Conservation (phyloP, 1,284 basidiomycete genomes). For the Anthracocystis walkeri region DNA sequence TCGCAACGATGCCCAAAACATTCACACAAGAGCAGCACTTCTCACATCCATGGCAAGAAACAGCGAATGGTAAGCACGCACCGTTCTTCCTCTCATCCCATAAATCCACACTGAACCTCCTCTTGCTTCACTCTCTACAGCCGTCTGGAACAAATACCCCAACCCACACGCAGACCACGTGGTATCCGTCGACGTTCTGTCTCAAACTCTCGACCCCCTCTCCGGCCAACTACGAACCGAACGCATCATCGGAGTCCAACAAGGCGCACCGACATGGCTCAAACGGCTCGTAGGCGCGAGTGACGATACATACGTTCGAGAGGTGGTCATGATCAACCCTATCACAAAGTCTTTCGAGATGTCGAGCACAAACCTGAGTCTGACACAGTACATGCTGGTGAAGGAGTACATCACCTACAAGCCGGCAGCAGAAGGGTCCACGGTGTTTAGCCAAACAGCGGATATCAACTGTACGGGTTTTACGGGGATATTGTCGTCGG, state of each 20-base stretch:
- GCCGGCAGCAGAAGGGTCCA: constrained; percentile 75
- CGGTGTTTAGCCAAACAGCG: constrained; percentile 47
- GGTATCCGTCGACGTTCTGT: constrained; percentile 86
- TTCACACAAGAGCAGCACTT: constrained; percentile 37
- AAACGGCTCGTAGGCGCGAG: constrained; percentile 88
- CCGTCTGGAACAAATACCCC: constrained; percentile 92
- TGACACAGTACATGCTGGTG: constrained; percentile 88
- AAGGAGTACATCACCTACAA: constrained; percentile 88
- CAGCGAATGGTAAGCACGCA: constrained; percentile 36
- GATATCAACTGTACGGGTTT: constrained; percentile 50
- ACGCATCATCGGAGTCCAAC: constrained; percentile 84
- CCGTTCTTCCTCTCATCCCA: neutral
- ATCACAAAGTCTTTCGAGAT: constrained; percentile 40
- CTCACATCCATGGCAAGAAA: constrained; percentile 39
- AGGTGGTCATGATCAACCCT: constrained; percentile 79
- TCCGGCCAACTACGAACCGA: constrained; percentile 90
- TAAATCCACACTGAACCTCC: too few species aligned
- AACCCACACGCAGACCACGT: constrained; percentile 93
- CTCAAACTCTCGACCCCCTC: constrained; percentile 81
- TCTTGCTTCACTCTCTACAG: constrained; percentile 70
- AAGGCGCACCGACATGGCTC: constrained; percentile 84
- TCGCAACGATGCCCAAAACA: constrained; percentile 34
- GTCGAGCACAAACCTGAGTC: constrained; percentile 74
- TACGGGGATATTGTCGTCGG: constrained; percentile 35
- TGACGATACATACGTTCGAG: constrained; percentile 91